Base-by-base conservation (phyloP, 1,284 basidiomycete species). In the Pyrrhoderma lamaoense region DNA sequence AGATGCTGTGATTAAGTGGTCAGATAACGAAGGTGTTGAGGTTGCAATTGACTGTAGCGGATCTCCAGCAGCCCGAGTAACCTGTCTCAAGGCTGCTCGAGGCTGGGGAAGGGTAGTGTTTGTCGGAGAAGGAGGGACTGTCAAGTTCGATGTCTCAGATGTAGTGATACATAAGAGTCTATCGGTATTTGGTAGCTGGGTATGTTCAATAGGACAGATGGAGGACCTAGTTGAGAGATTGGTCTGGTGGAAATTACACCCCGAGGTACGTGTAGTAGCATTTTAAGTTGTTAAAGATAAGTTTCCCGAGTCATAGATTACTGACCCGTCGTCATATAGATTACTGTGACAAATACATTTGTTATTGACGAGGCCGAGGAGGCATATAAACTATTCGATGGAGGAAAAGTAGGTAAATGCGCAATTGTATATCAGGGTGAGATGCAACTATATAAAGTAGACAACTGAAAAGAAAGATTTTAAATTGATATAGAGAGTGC, bases 21-120 rank as follows among this genome's bases (percentile, higher is more conserved):
- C 53, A 3, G 47, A 37, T 18, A 42, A 47, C n/a, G 48, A 56
- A 34, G 53, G 56, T 14, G 45, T 49, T 13, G 49, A 57, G n/a
- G 56, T 57, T 18, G 48, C 49, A 3, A 55, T 57, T 23, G 56
- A 57, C 21, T 57, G 56, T 34, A 48, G 45, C 27, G 56, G 56
- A 22, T 36, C 55, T 16, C 40, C 53, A 9, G 23, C 45, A 8
- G 56, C 52, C 14, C 48, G 56, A 18, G 22, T 55, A 2, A 47
- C 49, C 2, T 51, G 56, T 39, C 40, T 57, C 7, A 53, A 48
- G 31, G 40, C 56, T 11, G 45, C 47, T 8, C 37, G 52, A n/a
- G 18, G 27, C 7, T 56, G 55, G 55, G 55, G 55, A 35, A 52
- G 55, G 0, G 38, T 56, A 21, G 55, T 56, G 8, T 56, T 56